These are phyloP conservation scores for Labyrinthula sp. DNA, from an alignment of 352 stramenopile genomes.

Conservation along the genomic window DNA sequence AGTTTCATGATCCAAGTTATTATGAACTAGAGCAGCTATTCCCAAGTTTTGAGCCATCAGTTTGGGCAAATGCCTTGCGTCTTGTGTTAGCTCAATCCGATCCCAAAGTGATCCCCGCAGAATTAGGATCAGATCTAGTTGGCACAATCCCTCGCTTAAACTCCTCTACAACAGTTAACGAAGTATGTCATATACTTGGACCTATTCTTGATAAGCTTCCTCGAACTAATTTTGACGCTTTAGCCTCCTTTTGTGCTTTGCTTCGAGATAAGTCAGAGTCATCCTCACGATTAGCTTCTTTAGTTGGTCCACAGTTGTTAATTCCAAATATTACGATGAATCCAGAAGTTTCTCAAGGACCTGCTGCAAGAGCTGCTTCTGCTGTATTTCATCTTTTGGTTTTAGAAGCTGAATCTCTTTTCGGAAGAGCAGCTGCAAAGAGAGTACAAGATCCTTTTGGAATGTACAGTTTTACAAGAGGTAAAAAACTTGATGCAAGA, in stretches of 20 bases:
- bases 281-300: slow-evolving; percentile 1
- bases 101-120: slow-evolving; percentile 10
- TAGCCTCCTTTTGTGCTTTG: slow-evolving; percentile 25
- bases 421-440: slow-evolving; percentile 8
- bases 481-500: too few relatives aligned
- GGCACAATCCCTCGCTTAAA: background rate
- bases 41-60: slow-evolving; percentile 9
- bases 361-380: slow-evolving; percentile 1
- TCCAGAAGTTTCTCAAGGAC: slow-evolving; percentile 1
- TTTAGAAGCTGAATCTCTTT: slow-evolving; percentile 15
- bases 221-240: slow-evolving; percentile 2
- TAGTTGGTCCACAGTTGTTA: slow-evolving; percentile 22
- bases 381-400: slow-evolving; percentile 25
- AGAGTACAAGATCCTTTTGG: too few relatives aligned
- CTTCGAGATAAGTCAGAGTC: slow-evolving; percentile 11
- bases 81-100: slow-evolving; percentile 11
- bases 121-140: slow-evolving; percentile 3
- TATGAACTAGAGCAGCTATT: slow-evolving; percentile 5
- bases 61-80: slow-evolving; percentile 8
- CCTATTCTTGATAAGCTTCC: slow-evolving; percentile 18
- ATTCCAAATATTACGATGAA: too few relatives aligned
- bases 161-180: background rate
- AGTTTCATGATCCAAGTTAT: slow-evolving; percentile 16
- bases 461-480: too few relatives aligned
- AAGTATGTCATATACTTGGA: slow-evolving; percentile 5